phyloP scores from a whole-genome alignment of 495 filamentous ascomycete genomes.

The Aspergillus cavernicola region DNA sequence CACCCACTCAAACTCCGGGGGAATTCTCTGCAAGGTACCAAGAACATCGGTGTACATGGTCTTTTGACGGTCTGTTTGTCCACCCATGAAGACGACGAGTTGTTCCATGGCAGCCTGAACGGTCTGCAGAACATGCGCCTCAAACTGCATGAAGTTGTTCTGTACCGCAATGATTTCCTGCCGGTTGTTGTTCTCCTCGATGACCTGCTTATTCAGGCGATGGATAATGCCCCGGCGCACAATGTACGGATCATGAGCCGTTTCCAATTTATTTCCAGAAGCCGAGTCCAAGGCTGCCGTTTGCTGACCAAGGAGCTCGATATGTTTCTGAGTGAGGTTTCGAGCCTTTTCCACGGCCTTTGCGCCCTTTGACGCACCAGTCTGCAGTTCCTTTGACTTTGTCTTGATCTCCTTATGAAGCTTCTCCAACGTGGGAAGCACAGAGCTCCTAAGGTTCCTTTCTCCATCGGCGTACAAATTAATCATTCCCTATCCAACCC shows the following conservation, averaged over 20 bases:
- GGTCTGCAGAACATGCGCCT: constrained; percentile 78
- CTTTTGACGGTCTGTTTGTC: constrained; percentile 76
- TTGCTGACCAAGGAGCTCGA: constrained; percentile 85
- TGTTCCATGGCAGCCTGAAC: constrained; percentile 75
- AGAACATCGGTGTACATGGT: constrained; percentile 81
- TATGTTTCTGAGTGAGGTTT: constrained; percentile 84
- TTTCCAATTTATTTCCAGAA: constrained; percentile 58
- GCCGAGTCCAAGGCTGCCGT: constrained; percentile 70
- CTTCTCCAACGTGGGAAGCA: constrained; percentile 83
- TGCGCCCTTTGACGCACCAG: constrained; percentile 78
- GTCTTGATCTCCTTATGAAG: constrained; percentile 95
- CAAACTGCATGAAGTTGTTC: constrained; percentile 82
- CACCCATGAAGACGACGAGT: constrained; percentile 71
- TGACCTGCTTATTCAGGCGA: constrained; percentile 83
- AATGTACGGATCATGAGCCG: constrained; percentile 81
- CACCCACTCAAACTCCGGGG: constrained; percentile 90
- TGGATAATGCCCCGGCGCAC: constrained; percentile 76
- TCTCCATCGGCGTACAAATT: constrained; percentile 86
- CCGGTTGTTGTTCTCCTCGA: constrained; percentile 91
- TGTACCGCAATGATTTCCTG: constrained; percentile 87
- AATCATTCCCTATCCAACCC: constrained; percentile 58
- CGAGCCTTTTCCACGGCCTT: constrained; percentile 92
- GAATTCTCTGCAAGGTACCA: constrained; percentile 68
- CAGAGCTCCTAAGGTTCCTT: constrained; percentile 74
- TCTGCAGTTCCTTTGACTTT: constrained; percentile 81